These are phyloP conservation scores for Phyllosticta ampelicida DNA, from an alignment of 2,329 filamentous ascomycete genomes.

Conservation along the genomic window DNA sequence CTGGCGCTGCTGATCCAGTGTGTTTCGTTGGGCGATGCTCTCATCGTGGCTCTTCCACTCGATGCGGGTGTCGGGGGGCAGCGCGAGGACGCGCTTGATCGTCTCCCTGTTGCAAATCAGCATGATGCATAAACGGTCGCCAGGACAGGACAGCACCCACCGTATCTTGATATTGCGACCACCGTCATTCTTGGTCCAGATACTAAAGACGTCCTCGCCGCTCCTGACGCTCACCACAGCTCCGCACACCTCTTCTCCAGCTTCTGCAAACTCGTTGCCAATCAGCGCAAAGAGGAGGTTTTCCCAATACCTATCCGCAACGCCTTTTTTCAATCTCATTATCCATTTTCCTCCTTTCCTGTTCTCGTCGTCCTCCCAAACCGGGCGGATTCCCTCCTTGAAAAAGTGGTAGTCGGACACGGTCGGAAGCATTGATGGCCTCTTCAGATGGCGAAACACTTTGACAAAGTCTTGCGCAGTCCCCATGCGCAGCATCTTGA, in stretches of 20 bases:
- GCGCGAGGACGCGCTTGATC: constrained; percentile 78
- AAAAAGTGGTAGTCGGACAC: constrained; percentile 98
- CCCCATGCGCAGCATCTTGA: constrained; percentile 69
- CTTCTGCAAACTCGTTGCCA: constrained; percentile 88
- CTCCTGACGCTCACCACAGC: constrained; percentile 89
- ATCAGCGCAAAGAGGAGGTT: constrained; percentile 82
- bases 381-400: constrained; percentile 88
- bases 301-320: constrained; percentile 95
- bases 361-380: constrained; percentile 98
- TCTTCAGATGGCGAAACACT: constrained; percentile 80
- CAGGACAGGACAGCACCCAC: constrained; percentile 41
- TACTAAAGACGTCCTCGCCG: constrained; percentile 92
- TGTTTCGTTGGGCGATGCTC: constrained; percentile 83
- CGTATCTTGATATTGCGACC: constrained; percentile 93
- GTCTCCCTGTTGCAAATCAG: constrained; percentile 56
- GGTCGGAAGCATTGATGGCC: constrained; percentile 74
- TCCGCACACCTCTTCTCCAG: constrained; percentile 87
- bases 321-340: constrained; percentile 90
- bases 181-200: constrained; percentile 92
- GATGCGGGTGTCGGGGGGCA: constrained; percentile 80
- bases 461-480: constrained; percentile 87
- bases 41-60: constrained; percentile 95
- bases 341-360: constrained; percentile 97
- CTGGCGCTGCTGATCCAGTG: constrained; percentile 82
- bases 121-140: background rate